Conservation (phyloP, 176 grass and related monocot species). For the Coix lacrymajobi region DNA sequence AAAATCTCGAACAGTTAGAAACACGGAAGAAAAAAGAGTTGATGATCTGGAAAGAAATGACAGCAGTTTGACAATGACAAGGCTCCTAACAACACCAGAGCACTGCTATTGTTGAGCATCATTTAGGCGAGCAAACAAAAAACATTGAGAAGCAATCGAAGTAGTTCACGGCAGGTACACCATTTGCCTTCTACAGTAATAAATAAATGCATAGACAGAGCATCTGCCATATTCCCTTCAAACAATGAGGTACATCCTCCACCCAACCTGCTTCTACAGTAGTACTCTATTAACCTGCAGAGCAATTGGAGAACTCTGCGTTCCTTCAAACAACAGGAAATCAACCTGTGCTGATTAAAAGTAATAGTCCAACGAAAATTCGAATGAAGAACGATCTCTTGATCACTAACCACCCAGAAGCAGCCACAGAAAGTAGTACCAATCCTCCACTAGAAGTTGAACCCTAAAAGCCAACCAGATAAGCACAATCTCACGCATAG, state of each 20-base stretch:
- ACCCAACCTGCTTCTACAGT: not conserved
- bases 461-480: not conserved
- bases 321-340: constrained; percentile 6
- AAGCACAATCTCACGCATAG: not conserved
- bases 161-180: not conserved
- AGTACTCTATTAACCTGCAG: not conserved
- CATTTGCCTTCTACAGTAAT: not conserved
- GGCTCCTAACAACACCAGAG: not conserved
- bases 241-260: not conserved
- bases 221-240: not conserved
- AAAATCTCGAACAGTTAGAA: not conserved
- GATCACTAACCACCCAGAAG: not conserved
- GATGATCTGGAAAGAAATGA: not conserved
- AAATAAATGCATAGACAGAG: not conserved
- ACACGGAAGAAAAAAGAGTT: not conserved
- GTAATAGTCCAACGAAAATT: not conserved
- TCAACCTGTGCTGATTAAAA: not conserved
- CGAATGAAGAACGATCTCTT: not conserved
- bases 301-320: not conserved
- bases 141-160: not conserved
- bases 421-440: not conserved
- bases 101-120: not conserved
- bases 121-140: not conserved
- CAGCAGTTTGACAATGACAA: not conserved
- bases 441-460: not conserved